Percentiles rank a stretch among this genome's conserved stretches.
Evolutionary conservation across 1,284 basidiomycete species (phyloP).

Genomic region (Apiotrichum gracile): DNA sequence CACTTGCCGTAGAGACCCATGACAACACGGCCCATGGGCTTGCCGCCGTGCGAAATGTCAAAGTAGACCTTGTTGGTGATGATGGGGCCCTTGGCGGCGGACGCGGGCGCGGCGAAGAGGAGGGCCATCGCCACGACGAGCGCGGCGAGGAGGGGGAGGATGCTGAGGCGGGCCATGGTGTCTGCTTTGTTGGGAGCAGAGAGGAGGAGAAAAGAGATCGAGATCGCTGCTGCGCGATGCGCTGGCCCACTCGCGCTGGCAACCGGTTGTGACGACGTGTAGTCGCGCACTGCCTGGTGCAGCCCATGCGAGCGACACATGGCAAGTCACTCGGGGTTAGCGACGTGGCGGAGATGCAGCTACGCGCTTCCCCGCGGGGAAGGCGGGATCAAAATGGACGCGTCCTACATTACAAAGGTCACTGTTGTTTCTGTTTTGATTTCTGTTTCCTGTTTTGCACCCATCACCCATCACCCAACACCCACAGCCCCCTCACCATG

Average conservation of each 20-base stretch:
- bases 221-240: too few species aligned
- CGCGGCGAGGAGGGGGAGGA: constrained; percentile 60
- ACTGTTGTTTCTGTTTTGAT: not conserved
- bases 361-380: too few species aligned
- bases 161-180: constrained; percentile 53
- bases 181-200: not conserved
- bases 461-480: not conserved
- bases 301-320: too few species aligned
- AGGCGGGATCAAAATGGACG: not conserved
- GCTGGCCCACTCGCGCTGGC: too few species aligned
- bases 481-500: constrained; percentile 49
- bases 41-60: constrained; percentile 82
- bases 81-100: constrained; percentile 55
- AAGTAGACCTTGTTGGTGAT: constrained; percentile 91
- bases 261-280: too few species aligned
- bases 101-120: constrained; percentile 26
- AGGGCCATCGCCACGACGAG: constrained; percentile 59
- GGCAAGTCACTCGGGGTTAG: not conserved
- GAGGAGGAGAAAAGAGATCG: not conserved
- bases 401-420: not conserved
- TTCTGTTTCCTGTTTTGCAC: not conserved
- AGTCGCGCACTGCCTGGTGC: too few species aligned
- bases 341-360: not conserved
- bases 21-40: constrained; percentile 70
- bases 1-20: constrained; percentile 78